Evolutionary conservation across 2,329 filamentous ascomycete species (phyloP), one percentile per base, ranked within the genome.

Genomic region (Fusarium cicatricum): DNA sequence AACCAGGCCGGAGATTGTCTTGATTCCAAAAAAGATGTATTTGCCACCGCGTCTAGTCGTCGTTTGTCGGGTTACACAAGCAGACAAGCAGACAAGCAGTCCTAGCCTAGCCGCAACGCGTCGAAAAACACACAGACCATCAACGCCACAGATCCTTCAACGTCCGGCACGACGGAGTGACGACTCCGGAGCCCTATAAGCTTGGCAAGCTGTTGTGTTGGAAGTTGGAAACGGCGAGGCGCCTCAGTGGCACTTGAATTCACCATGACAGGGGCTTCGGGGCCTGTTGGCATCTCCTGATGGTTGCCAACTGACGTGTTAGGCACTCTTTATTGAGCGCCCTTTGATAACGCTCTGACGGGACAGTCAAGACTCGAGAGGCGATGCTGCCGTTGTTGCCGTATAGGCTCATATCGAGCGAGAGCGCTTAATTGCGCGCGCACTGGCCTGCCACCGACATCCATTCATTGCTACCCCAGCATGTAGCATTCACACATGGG

Each of bases 381-480:
- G 38, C 33, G 36, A 15, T 46, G 23, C 26, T 48, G 33, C 26
- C 32, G 21, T 28, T 23, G 21, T 15, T 38, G 19, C 12, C 34
- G 6, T 10, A 26, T 4, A 26, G 23, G 23, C 23, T 26, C 23
- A 26, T 26, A 26, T 26, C 23, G 23, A 23, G 21, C 7, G 6
- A 10, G 23, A 7, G 23, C 23, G 23, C 23, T 26, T 10, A 10
- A 26, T 26, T 26, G 23, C 23, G 31, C 28, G 40, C 21, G 34
- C 42, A 50, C 49, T 44, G 58, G 43, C 41, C 34, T 29, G 17
- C 19, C 46, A 48, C 40, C 45, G 51, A 29, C 36, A 21, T 38
- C 17, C 11, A 9, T 36, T 36, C 41, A 42, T 28, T 38, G 50
- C 42, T 52, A 60, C 59, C 59, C 59, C 59, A 56, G 59, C 26